These are phyloP conservation scores for Paraphoma chrysanthemicola DNA, from an alignment of 2,329 filamentous ascomycete species.

Conservation along the genomic window DNA sequence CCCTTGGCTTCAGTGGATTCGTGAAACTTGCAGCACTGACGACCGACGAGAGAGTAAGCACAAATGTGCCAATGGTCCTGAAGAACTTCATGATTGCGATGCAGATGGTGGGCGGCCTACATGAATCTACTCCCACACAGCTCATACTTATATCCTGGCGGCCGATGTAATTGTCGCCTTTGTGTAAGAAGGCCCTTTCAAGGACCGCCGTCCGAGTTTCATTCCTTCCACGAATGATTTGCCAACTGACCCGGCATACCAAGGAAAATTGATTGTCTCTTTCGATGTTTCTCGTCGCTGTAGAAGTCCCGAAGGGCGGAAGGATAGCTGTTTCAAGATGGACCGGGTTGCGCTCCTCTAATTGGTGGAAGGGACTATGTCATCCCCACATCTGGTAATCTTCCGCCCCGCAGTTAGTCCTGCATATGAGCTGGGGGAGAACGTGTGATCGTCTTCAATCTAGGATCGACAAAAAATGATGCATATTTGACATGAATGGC, in stretches of 20 bases:
- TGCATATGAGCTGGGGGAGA: neutral
- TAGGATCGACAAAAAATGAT: neutral
- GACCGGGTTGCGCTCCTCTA: neutral
- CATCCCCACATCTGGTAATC: constrained; percentile 5
- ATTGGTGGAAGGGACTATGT: constrained; percentile 16
- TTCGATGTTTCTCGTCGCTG: neutral
- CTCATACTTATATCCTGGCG: neutral
- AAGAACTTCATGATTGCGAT: neutral
- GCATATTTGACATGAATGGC: too few relatives aligned
- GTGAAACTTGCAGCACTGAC: constrained; percentile 52
- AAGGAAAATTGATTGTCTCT: neutral
- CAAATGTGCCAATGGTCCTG: constrained; percentile 12
- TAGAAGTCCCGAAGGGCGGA: neutral
- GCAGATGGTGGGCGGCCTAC: neutral
- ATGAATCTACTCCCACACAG: neutral
- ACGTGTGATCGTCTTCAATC: neutral
- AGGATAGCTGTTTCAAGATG: constrained; percentile 1
- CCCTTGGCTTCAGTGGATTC: constrained; percentile 59
- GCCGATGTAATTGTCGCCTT: too few relatives aligned
- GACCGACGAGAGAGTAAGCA: constrained; percentile 25
- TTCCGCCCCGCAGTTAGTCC: constrained; percentile 1
- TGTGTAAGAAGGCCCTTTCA: too few relatives aligned
- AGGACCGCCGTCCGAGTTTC: too few relatives aligned
- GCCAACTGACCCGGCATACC: neutral
- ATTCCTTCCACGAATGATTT: neutral